A percentile compares a stretch with the other conserved stretches of the same genome.
Conservation (phyloP, 1,284 basidiomycete species). For the Testicularia cyperi region DNA sequence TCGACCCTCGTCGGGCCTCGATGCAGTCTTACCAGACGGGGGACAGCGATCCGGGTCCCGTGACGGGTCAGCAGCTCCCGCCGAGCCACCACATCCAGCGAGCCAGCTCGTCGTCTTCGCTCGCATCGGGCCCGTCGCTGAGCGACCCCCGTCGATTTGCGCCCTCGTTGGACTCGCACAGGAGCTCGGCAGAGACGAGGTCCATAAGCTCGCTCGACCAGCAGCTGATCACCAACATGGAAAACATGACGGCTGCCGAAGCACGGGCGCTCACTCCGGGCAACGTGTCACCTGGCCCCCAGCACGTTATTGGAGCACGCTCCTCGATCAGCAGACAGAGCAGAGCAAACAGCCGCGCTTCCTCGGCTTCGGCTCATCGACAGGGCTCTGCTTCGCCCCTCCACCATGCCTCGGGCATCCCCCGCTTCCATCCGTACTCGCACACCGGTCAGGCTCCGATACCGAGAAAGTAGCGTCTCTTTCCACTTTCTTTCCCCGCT, state of each 20-base stretch:
- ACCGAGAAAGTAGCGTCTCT: no score
- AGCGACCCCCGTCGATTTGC: slow-evolving; percentile 34
- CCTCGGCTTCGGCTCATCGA: slow-evolving; percentile 48
- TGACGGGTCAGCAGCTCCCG: slow-evolving; percentile 16
- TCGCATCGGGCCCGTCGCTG: slow-evolving; percentile 40
- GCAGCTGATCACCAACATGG: slow-evolving; percentile 55
- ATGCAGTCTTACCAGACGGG: slow-evolving; percentile 50
- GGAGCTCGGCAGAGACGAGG: slow-evolving; percentile 37
- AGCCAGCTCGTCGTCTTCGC: slow-evolving; percentile 41
- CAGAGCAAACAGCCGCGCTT: slow-evolving; percentile 43
- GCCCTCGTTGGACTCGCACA: slow-evolving; percentile 37
- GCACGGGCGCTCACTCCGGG: slow-evolving; percentile 35
- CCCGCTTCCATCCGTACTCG: slow-evolving; percentile 55
- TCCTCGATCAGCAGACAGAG: slow-evolving; percentile 46
- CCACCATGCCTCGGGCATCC: slow-evolving; percentile 48
- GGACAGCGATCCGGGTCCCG: slow-evolving; percentile 52
- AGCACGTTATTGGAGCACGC: slow-evolving; percentile 34
- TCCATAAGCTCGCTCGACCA: slow-evolving; percentile 49
- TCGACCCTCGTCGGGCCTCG: slow-evolving; percentile 43
- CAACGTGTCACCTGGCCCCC: slow-evolving; percentile 42
- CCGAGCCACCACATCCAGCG: slow-evolving; percentile 37
- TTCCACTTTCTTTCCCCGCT: neutral
- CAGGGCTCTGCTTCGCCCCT: slow-evolving; percentile 52
- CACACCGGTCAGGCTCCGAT: no score
- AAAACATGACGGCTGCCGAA: slow-evolving; percentile 51